A percentile compares a stretch with the other conserved stretches of the same genome.
phyloP scores from a whole-genome alignment of 1,139 yeast species.

The Pichia sp. region DNA sequence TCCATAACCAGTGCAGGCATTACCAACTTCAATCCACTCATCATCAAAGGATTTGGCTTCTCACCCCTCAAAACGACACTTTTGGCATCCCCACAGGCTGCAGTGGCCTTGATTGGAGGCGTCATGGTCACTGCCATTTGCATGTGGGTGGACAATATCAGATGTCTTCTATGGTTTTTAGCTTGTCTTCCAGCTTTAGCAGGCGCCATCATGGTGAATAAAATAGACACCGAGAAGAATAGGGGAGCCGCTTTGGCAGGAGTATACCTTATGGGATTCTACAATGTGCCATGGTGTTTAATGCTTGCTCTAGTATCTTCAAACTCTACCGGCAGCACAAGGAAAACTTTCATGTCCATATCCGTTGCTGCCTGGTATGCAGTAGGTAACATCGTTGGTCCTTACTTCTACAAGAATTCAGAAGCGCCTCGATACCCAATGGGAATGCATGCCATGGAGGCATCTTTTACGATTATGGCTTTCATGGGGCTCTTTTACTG shows the following conservation, averaged over 20 bases:
- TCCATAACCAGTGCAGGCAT: slow-evolving; percentile 35
- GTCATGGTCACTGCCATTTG: slow-evolving; percentile 2
- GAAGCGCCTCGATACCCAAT: slow-evolving; percentile 50
- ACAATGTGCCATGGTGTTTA: slow-evolving; percentile 8
- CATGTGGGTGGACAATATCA: slow-evolving; percentile 4
- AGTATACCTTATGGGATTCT: slow-evolving; percentile 7
- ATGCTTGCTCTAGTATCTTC: slow-evolving; percentile 4
- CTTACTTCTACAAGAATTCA: slow-evolving; percentile 50
- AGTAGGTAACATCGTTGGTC: slow-evolving; percentile 58
- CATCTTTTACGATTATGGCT: slow-evolving; percentile 26
- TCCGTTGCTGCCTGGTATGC: slow-evolving; percentile 56
- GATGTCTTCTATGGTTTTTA: slow-evolving; percentile 9
- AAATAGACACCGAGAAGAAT: slow-evolving; percentile 29
- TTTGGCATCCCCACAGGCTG: slow-evolving; percentile 16
- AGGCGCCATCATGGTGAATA: slow-evolving; percentile 8
- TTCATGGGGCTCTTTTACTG: neutral
- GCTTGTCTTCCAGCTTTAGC: slow-evolving; percentile 10
- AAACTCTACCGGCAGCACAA: slow-evolving; percentile 6
- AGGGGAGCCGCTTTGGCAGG: slow-evolving; percentile 29
- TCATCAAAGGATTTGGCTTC: slow-evolving; percentile 19
- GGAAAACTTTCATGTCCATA: slow-evolving; percentile 7
- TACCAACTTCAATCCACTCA: slow-evolving; percentile 18
- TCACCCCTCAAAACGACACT: slow-evolving; percentile 14
- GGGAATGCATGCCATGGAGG: slow-evolving; percentile 42
- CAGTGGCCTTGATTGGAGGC: slow-evolving; percentile 7